Conservation (phyloP, 345 rosid species). For the Bretschneidera sinensis region DNA sequence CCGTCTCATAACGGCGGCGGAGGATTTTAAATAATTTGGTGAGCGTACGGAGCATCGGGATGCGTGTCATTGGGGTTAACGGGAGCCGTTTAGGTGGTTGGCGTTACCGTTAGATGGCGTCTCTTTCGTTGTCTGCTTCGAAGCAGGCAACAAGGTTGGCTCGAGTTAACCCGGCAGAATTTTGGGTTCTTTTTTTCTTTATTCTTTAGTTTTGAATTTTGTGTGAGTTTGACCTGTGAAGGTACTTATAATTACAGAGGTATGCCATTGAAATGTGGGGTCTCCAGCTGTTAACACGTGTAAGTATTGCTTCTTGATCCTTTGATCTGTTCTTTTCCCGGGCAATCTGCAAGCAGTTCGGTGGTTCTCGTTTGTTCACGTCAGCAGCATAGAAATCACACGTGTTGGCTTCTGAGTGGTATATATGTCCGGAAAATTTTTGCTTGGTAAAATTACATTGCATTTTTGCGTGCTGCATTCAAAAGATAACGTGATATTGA, state of each 20-base stretch:
- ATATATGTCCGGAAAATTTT: too few species aligned
- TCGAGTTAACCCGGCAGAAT: constrained; percentile 46
- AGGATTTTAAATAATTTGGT: not conserved
- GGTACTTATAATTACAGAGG: not conserved
- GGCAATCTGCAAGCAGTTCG: constrained; percentile 5
- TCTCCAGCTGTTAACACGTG: constrained; percentile 20
- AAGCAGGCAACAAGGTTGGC: constrained; percentile 61
- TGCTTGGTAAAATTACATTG: too few species aligned
- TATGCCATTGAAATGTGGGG: constrained; percentile 18
- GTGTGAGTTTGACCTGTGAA: constrained; percentile 16
- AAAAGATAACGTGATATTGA: too few species aligned
- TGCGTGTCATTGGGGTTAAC: constrained; percentile 32
- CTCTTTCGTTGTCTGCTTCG: constrained; percentile 56
- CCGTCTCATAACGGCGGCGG: constrained; percentile 11
- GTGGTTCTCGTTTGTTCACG: constrained; percentile 23
- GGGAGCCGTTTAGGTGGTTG: constrained; percentile 15
- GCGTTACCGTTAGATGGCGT: constrained; percentile 43
- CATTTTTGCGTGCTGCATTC: too few species aligned
- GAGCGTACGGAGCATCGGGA: constrained; percentile 15
- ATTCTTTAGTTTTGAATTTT: constrained; percentile 1
- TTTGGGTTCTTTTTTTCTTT: constrained; percentile 20
- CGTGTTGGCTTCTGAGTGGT: too few species aligned
- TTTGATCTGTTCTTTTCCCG: constrained; percentile 9
- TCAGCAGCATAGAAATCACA: constrained; percentile 18
- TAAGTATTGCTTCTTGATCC: constrained; percentile 11